phyloP scores from a whole-genome alignment of 129 eudicot species.

The Solidago caesia region DNA sequence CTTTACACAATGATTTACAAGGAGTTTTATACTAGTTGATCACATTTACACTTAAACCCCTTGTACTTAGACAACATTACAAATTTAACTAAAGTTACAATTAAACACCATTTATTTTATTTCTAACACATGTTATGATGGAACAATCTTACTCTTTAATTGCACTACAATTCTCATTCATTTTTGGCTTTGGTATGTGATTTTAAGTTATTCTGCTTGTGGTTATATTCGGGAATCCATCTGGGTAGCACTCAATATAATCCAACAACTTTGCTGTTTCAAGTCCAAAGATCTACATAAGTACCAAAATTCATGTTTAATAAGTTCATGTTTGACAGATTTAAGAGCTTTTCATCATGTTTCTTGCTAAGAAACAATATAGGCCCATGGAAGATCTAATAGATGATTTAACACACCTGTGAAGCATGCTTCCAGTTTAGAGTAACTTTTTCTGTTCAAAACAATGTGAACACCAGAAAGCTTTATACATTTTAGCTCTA shows the following conservation, averaged over 20 bases:
- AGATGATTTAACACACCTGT: neutral
- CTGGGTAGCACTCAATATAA: constrained; percentile 90
- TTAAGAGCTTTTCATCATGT: neutral
- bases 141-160: no score
- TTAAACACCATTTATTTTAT: no score
- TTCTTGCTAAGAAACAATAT: no score
- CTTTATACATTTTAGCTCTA: constrained; percentile 98
- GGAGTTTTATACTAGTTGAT: no score
- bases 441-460: constrained; percentile 88
- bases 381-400: constrained; percentile 2
- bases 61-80: no score
- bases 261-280: constrained; percentile 80
- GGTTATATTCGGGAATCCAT: constrained; percentile 60
- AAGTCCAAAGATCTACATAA: constrained; percentile 77
- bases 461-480: constrained; percentile 99
- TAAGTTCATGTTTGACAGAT: neutral
- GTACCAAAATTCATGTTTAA: neutral
- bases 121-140: no score
- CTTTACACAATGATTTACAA: no score
- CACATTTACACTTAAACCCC: no score
- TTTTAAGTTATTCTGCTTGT: no score
- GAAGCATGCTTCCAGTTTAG: neutral
- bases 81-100: no score
- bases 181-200: no score
- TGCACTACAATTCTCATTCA: no score